Evolutionary conservation across 805 yeast species (phyloP), one percentile per base, ranked within the genome.

Genomic region (Allodekkera sacchari): DNA sequence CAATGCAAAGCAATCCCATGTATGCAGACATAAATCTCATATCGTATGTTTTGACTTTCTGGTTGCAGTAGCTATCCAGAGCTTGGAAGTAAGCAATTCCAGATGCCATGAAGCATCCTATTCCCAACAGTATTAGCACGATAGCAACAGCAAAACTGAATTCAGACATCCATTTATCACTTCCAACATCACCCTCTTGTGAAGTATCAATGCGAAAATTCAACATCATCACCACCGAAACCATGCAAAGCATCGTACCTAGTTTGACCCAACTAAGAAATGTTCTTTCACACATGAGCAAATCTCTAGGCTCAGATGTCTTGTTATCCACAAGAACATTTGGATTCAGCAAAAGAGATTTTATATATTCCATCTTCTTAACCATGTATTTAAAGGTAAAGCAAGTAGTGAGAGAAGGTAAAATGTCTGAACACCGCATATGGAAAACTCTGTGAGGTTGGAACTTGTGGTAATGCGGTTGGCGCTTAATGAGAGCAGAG

Each of bases 261-360:
- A 71, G 66, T 32, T 71, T 53, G 26, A 69, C 47, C 55, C 72
- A 71, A 18, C 70, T 55, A 11, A 71, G 49, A 13, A 70, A 63
- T 2, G 77, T 71, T 22, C 77, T 48, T 42, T 71, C 78, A 33
- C 66, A 62, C 57, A 71, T 74, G 12, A 71, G 48, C 7, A 67
- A 65, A 45, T 71, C 78, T 25, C 78, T 51, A 1, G 77, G 76
- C 43, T 71, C 77, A 3, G 69, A 61, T 3, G 64, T 53, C 12
- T 56, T 48, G 25, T 65, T 60, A 20, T 53, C 50, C 28, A 63
- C 40, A 7, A 58, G 42, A 14, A 59, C 27, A 31, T 43, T 48
- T 13, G 37, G 25, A 10, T 35, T 42, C 11, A 43, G 39, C 3
- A 42, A 20, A 22, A 42, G 6, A 10, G 22, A n/a, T n/a, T n/a